Percentiles rank a stretch among this genome's conserved stretches.
These are phyloP conservation scores for Auriscalpium microsporum DNA, from an alignment of 768 basidiomycete species.

Conservation along the genomic window DNA sequence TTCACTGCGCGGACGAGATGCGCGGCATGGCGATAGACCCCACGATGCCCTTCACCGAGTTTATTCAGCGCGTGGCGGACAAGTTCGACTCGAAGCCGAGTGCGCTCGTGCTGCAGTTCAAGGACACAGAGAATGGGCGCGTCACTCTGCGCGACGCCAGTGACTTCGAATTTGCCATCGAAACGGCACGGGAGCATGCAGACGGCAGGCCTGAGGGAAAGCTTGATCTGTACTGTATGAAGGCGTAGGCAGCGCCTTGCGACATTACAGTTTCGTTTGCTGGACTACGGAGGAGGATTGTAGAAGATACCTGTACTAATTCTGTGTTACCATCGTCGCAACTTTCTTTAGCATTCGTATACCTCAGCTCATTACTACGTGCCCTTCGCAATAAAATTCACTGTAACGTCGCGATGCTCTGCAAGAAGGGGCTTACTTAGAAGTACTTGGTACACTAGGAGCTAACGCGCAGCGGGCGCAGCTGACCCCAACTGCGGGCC, in stretches of 20 bases:
- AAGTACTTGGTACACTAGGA: too few relatives aligned
- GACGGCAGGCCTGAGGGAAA: slow-evolving; percentile 77
- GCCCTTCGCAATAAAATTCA: too few relatives aligned
- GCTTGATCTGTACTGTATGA: slow-evolving; percentile 72
- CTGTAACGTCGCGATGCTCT: too few relatives aligned
- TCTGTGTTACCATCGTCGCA: too few relatives aligned
- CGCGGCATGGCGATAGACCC: slow-evolving; percentile 80
- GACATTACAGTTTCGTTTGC: too few relatives aligned
- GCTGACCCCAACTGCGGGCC: too few relatives aligned
- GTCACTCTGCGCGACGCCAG: slow-evolving; percentile 76
- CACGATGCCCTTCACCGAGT: slow-evolving; percentile 61
- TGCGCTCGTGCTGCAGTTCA: slow-evolving; percentile 65
- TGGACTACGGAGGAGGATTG: too few relatives aligned
- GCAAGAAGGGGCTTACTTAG: too few relatives aligned
- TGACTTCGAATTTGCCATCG: slow-evolving; percentile 86
- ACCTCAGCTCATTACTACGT: too few relatives aligned
- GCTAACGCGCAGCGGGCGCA: too few relatives aligned
- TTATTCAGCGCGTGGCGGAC: slow-evolving; percentile 59
- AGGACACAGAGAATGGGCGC: slow-evolving; percentile 84
- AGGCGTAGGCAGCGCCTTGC: slow-evolving; percentile 1
- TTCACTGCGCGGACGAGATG: slow-evolving; percentile 74
- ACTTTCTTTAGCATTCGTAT: too few relatives aligned
- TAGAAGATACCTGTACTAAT: too few relatives aligned
- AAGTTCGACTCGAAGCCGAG: slow-evolving; percentile 61
- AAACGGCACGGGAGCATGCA: slow-evolving; percentile 69